Evolutionary conservation across 2,329 filamentous ascomycete species (phyloP), one percentile per base, ranked within the genome.

Genomic region (Penicillium sp.): DNA sequence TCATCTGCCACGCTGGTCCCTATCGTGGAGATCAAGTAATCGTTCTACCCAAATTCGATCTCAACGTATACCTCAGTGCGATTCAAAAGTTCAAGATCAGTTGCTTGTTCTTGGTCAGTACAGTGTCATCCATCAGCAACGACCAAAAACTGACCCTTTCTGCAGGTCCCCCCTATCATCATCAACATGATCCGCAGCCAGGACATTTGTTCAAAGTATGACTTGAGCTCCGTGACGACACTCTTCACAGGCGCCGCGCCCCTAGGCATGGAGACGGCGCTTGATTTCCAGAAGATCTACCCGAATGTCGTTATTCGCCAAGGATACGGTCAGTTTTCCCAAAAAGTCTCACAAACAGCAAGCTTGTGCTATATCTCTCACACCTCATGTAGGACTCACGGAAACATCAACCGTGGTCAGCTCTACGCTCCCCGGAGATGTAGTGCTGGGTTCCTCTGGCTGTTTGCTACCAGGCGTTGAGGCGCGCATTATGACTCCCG

Each of bases 211-310:
- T 72, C 77, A 18, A 81, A 86, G 50, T 90, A 83, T 64, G 85
- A 93, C 59, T 71, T 94, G 2, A 84, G 79, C 57, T 84, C 80
- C 42, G 82, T 91, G 0, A 73, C 71, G 6, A 66, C 73, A 1
- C 67, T 89, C 9, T 88, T 86, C 64, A 86, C 84, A 0, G 89
- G 88, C 3, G 89, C 88, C 0, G 88, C 89, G 4, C 88, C 88
- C 0, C 72, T 91, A 0, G 87, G 87, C 1, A 76, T 80, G 53
- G 87, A 91, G 65, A 87, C 85, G 0, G 79, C 85, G 0, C 73
- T 79, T 34, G 83, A 86, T 4, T 67, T 90, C 24, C 71, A 76
- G 13, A 76, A 76, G 47, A 66, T 80, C 33, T 86, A 81, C 56
- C 85, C 86, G 0, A 70, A 69, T 1, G 87, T 85, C 79, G 68